Conservation (phyloP, 345 rosid genomes). For the Hibiscus trionum region DNA sequence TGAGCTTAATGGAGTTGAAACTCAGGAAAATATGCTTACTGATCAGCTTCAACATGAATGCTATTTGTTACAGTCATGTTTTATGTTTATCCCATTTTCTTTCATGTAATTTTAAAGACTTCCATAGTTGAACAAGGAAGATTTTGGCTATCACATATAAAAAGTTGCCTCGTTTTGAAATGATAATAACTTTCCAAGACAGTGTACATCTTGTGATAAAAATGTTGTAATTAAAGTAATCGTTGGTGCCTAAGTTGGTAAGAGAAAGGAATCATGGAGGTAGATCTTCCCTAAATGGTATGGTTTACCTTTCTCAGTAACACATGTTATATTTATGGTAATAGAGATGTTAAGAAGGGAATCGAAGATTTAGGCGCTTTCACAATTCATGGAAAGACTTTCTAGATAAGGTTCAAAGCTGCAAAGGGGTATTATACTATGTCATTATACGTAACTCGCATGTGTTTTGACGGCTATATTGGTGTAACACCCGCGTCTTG, state of each 20-base stretch:
- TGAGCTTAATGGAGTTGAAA: conserved; percentile 35
- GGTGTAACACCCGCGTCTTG: too few species aligned
- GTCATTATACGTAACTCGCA: neutral
- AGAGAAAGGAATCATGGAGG: neutral
- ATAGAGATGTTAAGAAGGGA: neutral
- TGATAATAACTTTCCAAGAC: neutral
- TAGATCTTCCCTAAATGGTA: neutral
- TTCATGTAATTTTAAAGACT: neutral
- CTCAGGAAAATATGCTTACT: conserved; percentile 33
- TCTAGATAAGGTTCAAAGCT: neutral
- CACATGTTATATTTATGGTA: neutral
- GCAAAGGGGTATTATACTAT: neutral
- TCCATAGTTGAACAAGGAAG: neutral
- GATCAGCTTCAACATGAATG: neutral
- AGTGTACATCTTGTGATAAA: neutral
- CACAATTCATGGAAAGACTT: neutral
- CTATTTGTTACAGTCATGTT: neutral
- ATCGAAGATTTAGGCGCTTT: conserved; percentile 2
- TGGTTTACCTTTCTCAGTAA: neutral
- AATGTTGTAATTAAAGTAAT: neutral
- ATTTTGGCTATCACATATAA: neutral
- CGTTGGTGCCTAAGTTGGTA: neutral
- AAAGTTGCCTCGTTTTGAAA: neutral
- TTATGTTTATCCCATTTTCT: neutral
- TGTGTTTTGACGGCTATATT: neutral